Evolutionary conservation across 2,329 filamentous ascomycete genomes (phyloP), one percentile per base, ranked within the genome.

Genomic region (Orbilia oligospora): DNA sequence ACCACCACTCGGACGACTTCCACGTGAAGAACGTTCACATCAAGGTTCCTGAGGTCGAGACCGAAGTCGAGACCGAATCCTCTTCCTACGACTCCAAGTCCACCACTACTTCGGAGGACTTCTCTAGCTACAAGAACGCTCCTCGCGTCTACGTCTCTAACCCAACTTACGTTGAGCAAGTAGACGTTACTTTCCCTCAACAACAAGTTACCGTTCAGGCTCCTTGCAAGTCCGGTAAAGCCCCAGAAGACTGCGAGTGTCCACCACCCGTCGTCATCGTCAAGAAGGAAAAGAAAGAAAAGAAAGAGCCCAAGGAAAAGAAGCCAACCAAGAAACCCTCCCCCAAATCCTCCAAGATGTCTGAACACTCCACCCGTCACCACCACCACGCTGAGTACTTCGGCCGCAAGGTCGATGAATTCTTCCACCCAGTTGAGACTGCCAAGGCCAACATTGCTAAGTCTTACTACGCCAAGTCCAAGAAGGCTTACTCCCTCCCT

Each of bases 401-500:
- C 77, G 73, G 73, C 38, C 71, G 61, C 66, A 81, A 81, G 67
- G 82, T 90, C 67, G 80, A 81, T 65, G 51, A 72, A 27, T 64
- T 79, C 63, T 66, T 78, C 75, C 63, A 80, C 70, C 73, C 73
- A 44, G 58, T 71, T 24, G 75, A 71, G 61, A 69, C 44, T 18
- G 56, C 68, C 46, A 56, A 71, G 64, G 61, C 51, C 66, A 76
- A 76, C 55, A 70, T 70, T 38, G 72, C 72, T 1, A 76, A 68
- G 80, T 82, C 79, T 82, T 85, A 82, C 85, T 84, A 79, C 80
- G 83, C 83, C 82, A 82, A 76, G 71, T 76, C 76, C 41, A 49
- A 67, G 18, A 64, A 66, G 44, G 66, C 77, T 71, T 80, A 82
- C 63, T 79, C 81, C 71, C 80, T 82, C 75, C 83, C 83, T 79